Conservation (phyloP, 331 rosid species). For the Rhamnella rubrinervis region DNA sequence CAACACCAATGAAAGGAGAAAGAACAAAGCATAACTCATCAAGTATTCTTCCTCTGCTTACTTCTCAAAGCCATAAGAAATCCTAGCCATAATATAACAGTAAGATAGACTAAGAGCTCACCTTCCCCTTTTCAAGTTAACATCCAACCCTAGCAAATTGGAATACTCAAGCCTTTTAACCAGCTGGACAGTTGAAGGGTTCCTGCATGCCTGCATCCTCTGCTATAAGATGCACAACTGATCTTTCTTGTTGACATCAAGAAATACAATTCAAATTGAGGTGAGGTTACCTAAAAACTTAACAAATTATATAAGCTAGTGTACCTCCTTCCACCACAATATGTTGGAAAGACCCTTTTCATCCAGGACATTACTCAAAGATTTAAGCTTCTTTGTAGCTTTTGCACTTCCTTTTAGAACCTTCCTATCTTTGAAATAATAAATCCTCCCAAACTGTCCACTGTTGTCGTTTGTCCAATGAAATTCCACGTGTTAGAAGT, state of each 20-base stretch:
- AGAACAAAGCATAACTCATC: neutral
- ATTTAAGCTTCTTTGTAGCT: conserved; percentile 50
- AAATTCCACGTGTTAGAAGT: conserved; percentile 24
- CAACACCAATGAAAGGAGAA: neutral
- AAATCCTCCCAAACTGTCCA: conserved; percentile 36
- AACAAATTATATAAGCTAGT: conserved; percentile 2
- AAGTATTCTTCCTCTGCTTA: neutral
- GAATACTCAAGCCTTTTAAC: too few relatives aligned
- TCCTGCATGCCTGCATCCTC: conserved; percentile 43
- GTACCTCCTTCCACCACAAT: conserved; percentile 90
- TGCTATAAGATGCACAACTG: conserved; percentile 28
- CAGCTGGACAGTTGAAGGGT: too few relatives aligned
- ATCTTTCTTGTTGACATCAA: conserved; percentile 2
- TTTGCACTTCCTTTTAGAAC: conserved; percentile 48
- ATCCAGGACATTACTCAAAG: conserved; percentile 38
- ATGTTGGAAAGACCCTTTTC: conserved; percentile 76
- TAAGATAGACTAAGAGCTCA: conserved; percentile 25
- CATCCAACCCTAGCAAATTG: conserved; percentile 83
- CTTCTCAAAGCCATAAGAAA: conserved; percentile 6
- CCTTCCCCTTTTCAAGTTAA: conserved; percentile 80
- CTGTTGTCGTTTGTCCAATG: conserved; percentile 26
- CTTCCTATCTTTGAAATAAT: conserved; percentile 44
- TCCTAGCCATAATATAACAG: neutral
- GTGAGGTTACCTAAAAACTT: neutral
- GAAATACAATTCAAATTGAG: too few relatives aligned